phyloP scores from a whole-genome alignment of 345 rosid genomes.

The Camelina sativa region DNA sequence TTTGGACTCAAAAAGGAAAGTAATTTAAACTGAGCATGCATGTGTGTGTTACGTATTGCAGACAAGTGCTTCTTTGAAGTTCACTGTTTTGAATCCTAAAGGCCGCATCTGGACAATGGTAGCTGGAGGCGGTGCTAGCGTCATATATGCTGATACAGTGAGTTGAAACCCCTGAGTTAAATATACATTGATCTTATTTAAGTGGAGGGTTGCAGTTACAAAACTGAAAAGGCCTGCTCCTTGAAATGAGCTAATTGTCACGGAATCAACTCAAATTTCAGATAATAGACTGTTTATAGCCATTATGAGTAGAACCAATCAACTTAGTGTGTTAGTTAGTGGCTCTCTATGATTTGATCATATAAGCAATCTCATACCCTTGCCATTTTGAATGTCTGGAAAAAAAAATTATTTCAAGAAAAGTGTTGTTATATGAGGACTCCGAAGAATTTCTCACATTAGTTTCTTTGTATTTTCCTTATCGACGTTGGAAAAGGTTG shows the following conservation, averaged over 20 bases:
- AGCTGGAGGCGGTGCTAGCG: slow-evolving; percentile 99
- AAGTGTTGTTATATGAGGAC: not conserved
- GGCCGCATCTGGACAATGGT: slow-evolving; percentile 99
- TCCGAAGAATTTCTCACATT: slow-evolving; percentile 7
- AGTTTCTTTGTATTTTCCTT: not conserved
- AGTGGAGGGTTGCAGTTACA: not conserved
- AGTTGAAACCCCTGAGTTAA: slow-evolving; percentile 34
- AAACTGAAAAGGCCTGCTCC: not conserved
- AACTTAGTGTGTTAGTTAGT: too few species aligned
- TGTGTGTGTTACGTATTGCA: slow-evolving; percentile 42
- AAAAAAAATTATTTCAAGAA: not conserved
- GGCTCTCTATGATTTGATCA: too few species aligned
- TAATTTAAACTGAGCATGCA: slow-evolving; percentile 7
- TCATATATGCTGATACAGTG: slow-evolving; percentile 96
- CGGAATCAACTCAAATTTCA: not conserved
- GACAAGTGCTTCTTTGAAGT: slow-evolving; percentile 97
- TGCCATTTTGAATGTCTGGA: not conserved
- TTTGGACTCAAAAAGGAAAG: not conserved
- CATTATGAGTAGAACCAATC: too few species aligned
- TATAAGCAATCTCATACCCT: not conserved
- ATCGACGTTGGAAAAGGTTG: slow-evolving; percentile 63
- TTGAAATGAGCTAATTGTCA: not conserved
- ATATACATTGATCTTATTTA: not conserved
- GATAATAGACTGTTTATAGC: too few species aligned
- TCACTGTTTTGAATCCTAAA: slow-evolving; percentile 90